Conservation (phyloP, 2,329 filamentous ascomycete genomes). For the Aspergillus eucalypticola region DNA sequence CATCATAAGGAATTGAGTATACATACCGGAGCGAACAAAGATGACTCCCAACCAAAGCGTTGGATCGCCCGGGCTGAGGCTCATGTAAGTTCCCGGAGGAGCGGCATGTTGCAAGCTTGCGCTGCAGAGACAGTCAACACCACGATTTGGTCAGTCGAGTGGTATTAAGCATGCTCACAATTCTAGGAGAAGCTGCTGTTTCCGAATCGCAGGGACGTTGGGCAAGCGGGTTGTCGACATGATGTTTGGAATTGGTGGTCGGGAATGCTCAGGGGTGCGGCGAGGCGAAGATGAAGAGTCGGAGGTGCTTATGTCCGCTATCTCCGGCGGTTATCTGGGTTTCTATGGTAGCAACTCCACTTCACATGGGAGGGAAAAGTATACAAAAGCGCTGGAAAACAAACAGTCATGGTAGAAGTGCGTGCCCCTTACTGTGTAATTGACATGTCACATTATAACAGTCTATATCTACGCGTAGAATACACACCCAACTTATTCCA, state of each 20-base stretch:
- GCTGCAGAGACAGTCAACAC: constrained; percentile 48
- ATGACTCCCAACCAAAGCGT: constrained; percentile 86
- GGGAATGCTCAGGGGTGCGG: not conserved
- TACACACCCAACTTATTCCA: not conserved
- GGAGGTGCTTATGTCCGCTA: constrained; percentile 13
- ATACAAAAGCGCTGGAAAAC: too few relatives aligned
- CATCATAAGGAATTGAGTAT: not conserved
- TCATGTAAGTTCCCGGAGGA: constrained; percentile 84
- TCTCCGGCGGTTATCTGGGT: constrained; percentile 9
- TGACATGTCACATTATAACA: not conserved
- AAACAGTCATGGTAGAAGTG: too few relatives aligned
- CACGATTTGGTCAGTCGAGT: not conserved
- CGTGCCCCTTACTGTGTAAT: not conserved
- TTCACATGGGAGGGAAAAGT: too few relatives aligned
- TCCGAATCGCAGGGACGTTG: constrained; percentile 29
- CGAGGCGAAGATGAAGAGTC: not conserved
- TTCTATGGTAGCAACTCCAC: not conserved
- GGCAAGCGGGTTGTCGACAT: constrained; percentile 18
- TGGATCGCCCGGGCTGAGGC: constrained; percentile 76
- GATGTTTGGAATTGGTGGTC: constrained; percentile 2
- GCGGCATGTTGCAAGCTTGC: constrained; percentile 77
- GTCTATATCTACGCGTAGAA: not conserved
- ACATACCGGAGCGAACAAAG: constrained; percentile 80
- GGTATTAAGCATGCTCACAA: constrained; percentile 60
- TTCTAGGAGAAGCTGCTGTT: constrained; percentile 76